Evolutionary conservation across 139 green algal genomes (phyloP).

Genomic region (Yamagishiella unicocca): DNA sequence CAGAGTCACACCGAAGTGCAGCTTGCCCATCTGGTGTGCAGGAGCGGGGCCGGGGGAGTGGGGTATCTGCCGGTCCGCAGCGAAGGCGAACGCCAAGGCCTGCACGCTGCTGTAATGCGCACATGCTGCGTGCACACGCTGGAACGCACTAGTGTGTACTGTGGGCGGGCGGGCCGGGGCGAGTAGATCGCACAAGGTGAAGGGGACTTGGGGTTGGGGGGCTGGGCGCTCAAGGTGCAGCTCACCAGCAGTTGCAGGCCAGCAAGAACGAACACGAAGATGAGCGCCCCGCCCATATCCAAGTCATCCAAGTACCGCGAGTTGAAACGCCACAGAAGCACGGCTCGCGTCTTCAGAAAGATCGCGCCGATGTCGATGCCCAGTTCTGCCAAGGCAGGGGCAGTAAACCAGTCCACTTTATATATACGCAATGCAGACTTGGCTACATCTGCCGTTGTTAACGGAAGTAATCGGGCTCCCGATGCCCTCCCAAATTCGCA

Average conservation of each 20-base stretch:
- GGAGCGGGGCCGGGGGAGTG: not conserved
- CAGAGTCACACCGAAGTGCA: conserved; percentile 96
- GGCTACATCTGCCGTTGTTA: not conserved
- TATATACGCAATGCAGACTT: not conserved
- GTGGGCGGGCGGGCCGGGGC: not conserved
- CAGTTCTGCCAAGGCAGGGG: conserved; percentile 81
- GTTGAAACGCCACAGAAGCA: conserved; percentile 79
- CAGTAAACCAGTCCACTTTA: not conserved
- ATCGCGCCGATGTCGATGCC: conserved; percentile 94
- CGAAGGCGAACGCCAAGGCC: not conserved
- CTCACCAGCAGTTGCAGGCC: conserved; percentile 89
- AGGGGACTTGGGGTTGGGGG: not conserved
- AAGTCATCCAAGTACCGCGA: conserved; percentile 77
- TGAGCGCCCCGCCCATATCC: conserved; percentile 91
- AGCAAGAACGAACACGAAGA: conserved; percentile 86
- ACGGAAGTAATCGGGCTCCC: not conserved
- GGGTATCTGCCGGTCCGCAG: not conserved
- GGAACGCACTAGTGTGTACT: too few relatives aligned
- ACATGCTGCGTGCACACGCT: too few relatives aligned
- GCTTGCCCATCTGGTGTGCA: conserved; percentile 84
- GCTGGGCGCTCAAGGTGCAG: not conserved
- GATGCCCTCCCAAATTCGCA: conserved; percentile 33
- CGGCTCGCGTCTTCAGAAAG: conserved; percentile 72
- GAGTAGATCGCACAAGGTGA: not conserved
- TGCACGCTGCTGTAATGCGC: not conserved